Conservation (phyloP, 352 stramenopile species). For the Phytophthora hybrid region DNA sequence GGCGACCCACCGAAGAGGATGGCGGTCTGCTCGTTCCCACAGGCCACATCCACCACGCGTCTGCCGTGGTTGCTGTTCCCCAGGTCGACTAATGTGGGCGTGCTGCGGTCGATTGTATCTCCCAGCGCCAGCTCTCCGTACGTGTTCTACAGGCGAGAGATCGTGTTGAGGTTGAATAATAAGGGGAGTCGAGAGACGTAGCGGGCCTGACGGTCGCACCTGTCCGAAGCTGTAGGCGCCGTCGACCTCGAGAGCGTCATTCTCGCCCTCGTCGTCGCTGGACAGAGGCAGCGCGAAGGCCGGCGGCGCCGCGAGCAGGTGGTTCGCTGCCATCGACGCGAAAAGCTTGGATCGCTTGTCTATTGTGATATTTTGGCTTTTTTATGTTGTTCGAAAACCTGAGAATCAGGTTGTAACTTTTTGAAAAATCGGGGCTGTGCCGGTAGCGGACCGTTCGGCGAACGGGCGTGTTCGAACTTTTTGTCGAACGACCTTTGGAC, state of each 20-base stretch:
- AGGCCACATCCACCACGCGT: slow-evolving; percentile 83
- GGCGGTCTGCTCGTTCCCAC: slow-evolving; percentile 93
- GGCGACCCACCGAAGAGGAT: slow-evolving; percentile 75
- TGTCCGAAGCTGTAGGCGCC: slow-evolving; percentile 63
- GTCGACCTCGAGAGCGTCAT: not conserved
- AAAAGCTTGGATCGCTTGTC: slow-evolving; percentile 1
- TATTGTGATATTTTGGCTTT: not conserved
- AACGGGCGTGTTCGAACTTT: slow-evolving; percentile 38
- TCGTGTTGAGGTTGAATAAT: not conserved
- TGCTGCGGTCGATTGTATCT: slow-evolving; percentile 77
- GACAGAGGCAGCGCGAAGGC: slow-evolving; percentile 24
- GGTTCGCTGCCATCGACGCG: slow-evolving; percentile 30
- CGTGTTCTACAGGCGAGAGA: slow-evolving; percentile 72
- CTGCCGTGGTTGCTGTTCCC: slow-evolving; percentile 35
- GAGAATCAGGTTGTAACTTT: slow-evolving; percentile 2
- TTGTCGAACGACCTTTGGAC: slow-evolving; percentile 31
- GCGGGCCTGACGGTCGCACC: slow-evolving; percentile 19
- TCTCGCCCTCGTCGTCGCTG: slow-evolving; percentile 27
- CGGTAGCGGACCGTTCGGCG: slow-evolving; percentile 6
- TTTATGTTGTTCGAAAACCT: not conserved
- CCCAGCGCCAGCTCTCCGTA: slow-evolving; percentile 93
- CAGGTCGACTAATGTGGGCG: slow-evolving; percentile 55
- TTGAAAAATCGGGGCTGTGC: not conserved
- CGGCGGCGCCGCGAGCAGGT: slow-evolving; percentile 32
- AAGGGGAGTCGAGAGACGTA: not conserved